Evolutionary conservation across 192 early-diverging fungal genomes (phyloP).

Genomic region (Umbelopsis vinacea): DNA sequence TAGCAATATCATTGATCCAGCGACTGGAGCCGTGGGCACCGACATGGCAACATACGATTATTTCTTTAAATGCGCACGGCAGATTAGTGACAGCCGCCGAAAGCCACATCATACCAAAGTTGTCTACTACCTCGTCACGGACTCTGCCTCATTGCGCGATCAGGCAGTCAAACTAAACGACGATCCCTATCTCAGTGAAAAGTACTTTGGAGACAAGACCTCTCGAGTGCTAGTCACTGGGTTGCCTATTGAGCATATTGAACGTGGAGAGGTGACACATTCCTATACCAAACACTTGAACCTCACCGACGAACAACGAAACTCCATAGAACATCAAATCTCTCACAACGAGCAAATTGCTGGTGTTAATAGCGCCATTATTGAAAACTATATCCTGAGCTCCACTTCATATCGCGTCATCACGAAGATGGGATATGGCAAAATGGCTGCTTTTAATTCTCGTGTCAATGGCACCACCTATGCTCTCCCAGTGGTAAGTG

Average conservation of each 20-base stretch:
- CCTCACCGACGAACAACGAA: background rate
- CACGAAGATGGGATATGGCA: constrained; percentile 31
- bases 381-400: constrained; percentile 32
- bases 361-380: constrained; percentile 30
- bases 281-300: background rate
- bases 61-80: constrained; percentile 31
- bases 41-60: constrained; percentile 27
- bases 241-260: constrained; percentile 34
- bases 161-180: constrained; percentile 26
- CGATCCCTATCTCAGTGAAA: constrained; percentile 5
- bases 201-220: constrained; percentile 13
- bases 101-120: constrained; percentile 26
- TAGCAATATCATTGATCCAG: constrained; percentile 22
- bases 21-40: background rate
- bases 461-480: constrained; percentile 14
- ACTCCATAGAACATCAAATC: constrained; percentile 4
- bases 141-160: constrained; percentile 15
- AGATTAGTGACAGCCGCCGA: constrained; percentile 22
- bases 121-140: constrained; percentile 32
- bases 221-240: constrained; percentile 26
- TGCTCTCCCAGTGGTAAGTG: constrained; percentile 29
- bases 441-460: constrained; percentile 33
- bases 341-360: constrained; percentile 4
- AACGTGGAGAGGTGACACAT: constrained; percentile 9
- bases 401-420: constrained; percentile 32